Percentiles rank a stretch among this genome's conserved stretches.
Conservation (phyloP, 768 basidiomycete species). For the Suillus decipiens region DNA sequence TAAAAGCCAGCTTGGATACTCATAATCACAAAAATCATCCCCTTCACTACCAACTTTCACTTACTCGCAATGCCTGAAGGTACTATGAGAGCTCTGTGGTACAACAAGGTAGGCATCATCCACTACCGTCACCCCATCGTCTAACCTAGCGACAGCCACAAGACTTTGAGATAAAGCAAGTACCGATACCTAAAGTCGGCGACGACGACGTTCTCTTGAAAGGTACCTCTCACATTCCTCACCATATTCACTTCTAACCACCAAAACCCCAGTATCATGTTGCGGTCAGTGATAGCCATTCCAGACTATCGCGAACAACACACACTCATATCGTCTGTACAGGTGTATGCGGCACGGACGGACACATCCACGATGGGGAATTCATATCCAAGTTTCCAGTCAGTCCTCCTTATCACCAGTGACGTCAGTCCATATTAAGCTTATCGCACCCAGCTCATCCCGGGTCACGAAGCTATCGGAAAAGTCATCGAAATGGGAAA, state of each 20-base stretch:
- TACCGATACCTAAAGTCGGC: constrained; percentile 63
- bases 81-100: constrained; percentile 78
- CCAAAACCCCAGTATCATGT: background rate
- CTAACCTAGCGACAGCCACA: constrained; percentile 47
- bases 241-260: background rate
- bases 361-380: constrained; percentile 63
- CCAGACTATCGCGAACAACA: background rate
- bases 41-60: background rate
- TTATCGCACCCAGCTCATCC: constrained; percentile 54
- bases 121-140: constrained; percentile 3
- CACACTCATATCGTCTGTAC: constrained; percentile 11
- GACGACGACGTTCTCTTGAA: constrained; percentile 78
- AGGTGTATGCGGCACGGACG: constrained; percentile 65
- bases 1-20: constrained; percentile 11
- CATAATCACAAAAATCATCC: background rate
- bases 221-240: constrained; percentile 38
- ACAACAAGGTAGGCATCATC: constrained; percentile 51
- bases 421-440: constrained; percentile 18
- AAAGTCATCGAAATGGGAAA: constrained; percentile 72
- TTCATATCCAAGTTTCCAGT: constrained; percentile 65
- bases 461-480: constrained; percentile 78
- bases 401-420: constrained; percentile 16
- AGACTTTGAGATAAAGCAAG: constrained; percentile 65
- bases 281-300: constrained; percentile 3
- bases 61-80: constrained; percentile 49